These are phyloP conservation scores for Phylloporus arenicola DNA, from an alignment of 768 basidiomycete species.

Conservation along the genomic window DNA sequence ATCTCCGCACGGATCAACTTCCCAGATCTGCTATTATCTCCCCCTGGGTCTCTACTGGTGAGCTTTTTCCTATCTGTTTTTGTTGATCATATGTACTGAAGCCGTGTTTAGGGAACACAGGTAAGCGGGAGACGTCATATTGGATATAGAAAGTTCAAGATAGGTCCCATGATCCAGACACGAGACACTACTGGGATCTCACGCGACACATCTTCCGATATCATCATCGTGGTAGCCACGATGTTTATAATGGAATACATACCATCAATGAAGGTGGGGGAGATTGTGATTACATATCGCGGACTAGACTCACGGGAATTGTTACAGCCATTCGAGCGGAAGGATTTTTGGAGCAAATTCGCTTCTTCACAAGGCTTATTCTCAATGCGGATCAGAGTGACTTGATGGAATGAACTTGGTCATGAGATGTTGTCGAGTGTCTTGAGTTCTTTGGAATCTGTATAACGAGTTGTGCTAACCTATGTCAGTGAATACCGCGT, in stretches of 20 bases:
- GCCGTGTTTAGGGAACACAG: conserved; percentile 18
- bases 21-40: conserved; percentile 29
- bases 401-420: background rate
- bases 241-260: conserved; percentile 32
- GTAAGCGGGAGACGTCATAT: conserved; percentile 10
- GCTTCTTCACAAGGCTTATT: background rate
- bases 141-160: conserved; percentile 9
- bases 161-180: conserved; percentile 28
- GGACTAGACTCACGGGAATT: background rate
- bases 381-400: background rate
- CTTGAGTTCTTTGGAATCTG: too few species aligned
- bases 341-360: background rate
- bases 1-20: conserved; percentile 24
- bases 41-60: conserved; percentile 29
- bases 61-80: background rate
- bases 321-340: background rate
- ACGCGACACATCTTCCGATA: conserved; percentile 45
- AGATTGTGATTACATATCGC: too few species aligned
- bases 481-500: too few species aligned
- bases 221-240: conserved; percentile 24
- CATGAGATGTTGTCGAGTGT: too few species aligned
- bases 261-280: conserved; percentile 24
- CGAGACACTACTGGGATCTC: conserved; percentile 41
- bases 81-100: background rate
- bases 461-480: too few species aligned